phyloP scores from a whole-genome alignment of 352 stramenopile genomes.

The Globisporangium echinulatum region DNA sequence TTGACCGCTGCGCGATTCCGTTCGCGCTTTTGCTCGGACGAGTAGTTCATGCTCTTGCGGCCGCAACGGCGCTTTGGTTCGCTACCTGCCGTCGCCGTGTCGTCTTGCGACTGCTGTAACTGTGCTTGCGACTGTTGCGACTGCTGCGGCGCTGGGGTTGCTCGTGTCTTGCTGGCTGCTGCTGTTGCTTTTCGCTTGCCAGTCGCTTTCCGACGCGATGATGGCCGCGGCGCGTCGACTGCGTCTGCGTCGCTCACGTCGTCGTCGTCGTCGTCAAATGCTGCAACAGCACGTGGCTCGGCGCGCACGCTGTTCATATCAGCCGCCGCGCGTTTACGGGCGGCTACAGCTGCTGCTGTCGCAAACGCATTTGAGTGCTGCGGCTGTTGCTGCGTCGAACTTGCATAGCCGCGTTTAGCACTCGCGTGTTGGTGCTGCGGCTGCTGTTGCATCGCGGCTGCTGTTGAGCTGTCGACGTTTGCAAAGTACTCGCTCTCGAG shows the following conservation, averaged over 20 bases:
- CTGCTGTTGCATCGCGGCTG: no score
- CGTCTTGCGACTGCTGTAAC: not conserved
- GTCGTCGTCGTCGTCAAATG: not conserved
- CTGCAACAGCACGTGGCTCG: not conserved
- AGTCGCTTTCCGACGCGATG: constrained; percentile 2
- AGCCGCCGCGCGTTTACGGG: not conserved
- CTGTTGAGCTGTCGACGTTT: not conserved
- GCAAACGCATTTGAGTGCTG: not conserved
- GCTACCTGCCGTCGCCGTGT: not conserved
- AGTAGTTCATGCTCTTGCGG: constrained; percentile 86
- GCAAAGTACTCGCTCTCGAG: no score
- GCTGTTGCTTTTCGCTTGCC: constrained; percentile 1
- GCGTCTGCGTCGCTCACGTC: not conserved
- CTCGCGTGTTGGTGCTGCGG: not conserved
- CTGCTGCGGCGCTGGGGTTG: not conserved
- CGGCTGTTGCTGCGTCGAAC: not conserved
- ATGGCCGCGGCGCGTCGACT: no score
- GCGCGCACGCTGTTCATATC: not conserved
- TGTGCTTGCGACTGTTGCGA: constrained; percentile 1
- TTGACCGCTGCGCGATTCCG: constrained; percentile 81
- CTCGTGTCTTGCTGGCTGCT: constrained; percentile 1
- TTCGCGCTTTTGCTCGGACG: constrained; percentile 76
- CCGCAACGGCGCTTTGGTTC: constrained; percentile 65
- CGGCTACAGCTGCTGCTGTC: not conserved
- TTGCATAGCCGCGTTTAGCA: not conserved